Conservation (phyloP, 2,329 filamentous ascomycete genomes). For the Thelonectria rubi region DNA sequence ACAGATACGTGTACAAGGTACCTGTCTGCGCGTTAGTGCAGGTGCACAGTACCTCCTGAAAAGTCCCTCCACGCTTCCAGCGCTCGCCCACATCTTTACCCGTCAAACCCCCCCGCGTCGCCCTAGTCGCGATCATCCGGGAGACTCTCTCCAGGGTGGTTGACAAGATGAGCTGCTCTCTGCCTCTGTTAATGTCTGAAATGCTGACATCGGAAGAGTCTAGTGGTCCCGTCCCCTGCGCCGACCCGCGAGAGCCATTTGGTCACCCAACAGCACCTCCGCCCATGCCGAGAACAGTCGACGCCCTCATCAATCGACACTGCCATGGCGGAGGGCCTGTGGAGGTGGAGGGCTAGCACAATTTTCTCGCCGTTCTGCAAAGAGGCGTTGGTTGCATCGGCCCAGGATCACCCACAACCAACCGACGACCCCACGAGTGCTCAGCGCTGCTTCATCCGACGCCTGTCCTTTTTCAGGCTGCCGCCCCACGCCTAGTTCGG, state of each 20-base stretch:
- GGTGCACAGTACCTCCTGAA: conserved; percentile 1
- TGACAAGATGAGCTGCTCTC: neutral
- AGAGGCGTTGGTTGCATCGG: conserved; percentile 6
- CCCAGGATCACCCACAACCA: conserved; percentile 38
- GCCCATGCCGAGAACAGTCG: neutral
- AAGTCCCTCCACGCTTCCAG: neutral
- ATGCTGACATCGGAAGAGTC: neutral
- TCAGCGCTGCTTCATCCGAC: conserved; percentile 9
- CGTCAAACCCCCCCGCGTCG: conserved; percentile 7
- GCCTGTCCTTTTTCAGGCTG: neutral
- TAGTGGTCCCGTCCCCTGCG: neutral
- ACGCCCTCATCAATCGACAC: neutral
- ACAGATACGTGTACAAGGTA: neutral
- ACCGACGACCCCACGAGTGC: conserved; percentile 42
- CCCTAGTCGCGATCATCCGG: conserved; percentile 18
- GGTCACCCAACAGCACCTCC: neutral
- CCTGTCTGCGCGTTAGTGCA: neutral
- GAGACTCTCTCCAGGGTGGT: neutral
- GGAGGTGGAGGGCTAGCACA: neutral
- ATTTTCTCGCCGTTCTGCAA: neutral
- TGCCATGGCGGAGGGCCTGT: neutral
- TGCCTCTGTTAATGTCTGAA: neutral
- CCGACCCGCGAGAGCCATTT: neutral
- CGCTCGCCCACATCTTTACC: neutral
- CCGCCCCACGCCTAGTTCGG: conserved; percentile 3